Evolutionary conservation across 306 rosid genomes (phyloP).

Genomic region (Potentilla sterilis): DNA sequence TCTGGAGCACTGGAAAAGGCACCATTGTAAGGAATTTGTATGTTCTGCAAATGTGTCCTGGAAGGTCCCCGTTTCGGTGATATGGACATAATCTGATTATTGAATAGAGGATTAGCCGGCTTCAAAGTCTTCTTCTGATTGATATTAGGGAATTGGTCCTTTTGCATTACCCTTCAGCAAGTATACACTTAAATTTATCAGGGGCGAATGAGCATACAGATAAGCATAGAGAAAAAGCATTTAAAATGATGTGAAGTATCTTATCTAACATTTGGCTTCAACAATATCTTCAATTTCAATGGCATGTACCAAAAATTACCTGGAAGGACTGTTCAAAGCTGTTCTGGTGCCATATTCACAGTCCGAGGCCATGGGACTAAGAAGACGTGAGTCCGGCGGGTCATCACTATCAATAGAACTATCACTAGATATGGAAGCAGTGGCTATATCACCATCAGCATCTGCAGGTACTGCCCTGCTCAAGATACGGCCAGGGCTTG

Average conservation of each 20-base stretch:
- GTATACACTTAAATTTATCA: slow-evolving; percentile 30
- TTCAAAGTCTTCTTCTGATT: slow-evolving; percentile 46
- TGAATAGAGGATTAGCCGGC: slow-evolving; percentile 50
- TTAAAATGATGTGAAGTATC: not conserved
- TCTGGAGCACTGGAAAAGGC: slow-evolving; percentile 71
- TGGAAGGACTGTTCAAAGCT: slow-evolving; percentile 71
- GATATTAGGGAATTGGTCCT: slow-evolving; percentile 51
- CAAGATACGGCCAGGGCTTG: slow-evolving; percentile 57
- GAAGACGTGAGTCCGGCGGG: slow-evolving; percentile 58
- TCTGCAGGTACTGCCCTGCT: slow-evolving; percentile 55
- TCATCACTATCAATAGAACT: slow-evolving; percentile 80
- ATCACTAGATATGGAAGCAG: slow-evolving; percentile 65
- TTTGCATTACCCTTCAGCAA: slow-evolving; percentile 55
- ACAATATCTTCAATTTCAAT: not conserved
- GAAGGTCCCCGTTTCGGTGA: slow-evolving; percentile 71
- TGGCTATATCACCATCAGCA: slow-evolving; percentile 63
- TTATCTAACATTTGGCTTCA: not conserved
- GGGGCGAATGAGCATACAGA: not conserved
- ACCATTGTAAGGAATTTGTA: slow-evolving; percentile 71
- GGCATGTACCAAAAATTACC: slow-evolving; percentile 44
- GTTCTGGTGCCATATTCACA: slow-evolving; percentile 70
- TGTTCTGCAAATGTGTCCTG: slow-evolving; percentile 67
- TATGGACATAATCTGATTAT: slow-evolving; percentile 53
- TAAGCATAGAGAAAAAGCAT: not conserved
- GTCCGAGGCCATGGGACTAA: slow-evolving; percentile 73